A percentile compares a stretch with the other conserved stretches of the same genome.
Evolutionary conservation across 768 basidiomycete species (phyloP).

Genomic region (Pholiota microspora): DNA sequence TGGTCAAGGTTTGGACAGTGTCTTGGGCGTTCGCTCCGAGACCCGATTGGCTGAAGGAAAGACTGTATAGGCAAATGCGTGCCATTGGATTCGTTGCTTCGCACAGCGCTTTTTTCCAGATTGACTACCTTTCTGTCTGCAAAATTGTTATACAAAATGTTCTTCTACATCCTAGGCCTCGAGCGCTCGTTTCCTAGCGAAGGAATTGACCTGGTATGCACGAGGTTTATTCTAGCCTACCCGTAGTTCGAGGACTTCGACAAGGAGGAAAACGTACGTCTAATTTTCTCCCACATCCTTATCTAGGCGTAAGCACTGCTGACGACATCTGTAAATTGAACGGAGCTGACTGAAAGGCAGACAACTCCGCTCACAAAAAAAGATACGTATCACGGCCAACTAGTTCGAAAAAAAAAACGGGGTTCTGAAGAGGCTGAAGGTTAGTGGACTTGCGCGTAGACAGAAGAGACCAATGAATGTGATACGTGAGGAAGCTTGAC

Average conservation of each 20-base stretch:
- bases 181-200: not conserved
- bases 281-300: constrained; percentile 1
- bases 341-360: not conserved
- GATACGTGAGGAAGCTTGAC: too few species aligned
- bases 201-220: not conserved
- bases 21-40: not conserved
- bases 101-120: too few species aligned
- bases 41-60: not conserved
- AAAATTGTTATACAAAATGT: too few species aligned
- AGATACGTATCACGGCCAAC: not conserved
- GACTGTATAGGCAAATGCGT: not conserved
- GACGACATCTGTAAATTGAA: not conserved
- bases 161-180: not conserved
- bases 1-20: not conserved
- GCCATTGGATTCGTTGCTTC: not conserved
- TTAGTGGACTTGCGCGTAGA: not conserved
- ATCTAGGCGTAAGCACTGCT: not conserved
- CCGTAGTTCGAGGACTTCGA: constrained; percentile 2
- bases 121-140: too few species aligned
- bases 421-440: not conserved
- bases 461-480: too few species aligned
- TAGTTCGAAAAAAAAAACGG: not conserved
- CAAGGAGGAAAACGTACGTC: not conserved
- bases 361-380: not conserved
- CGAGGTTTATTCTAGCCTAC: not conserved